Evolutionary conservation across 768 basidiomycete species (phyloP).

Genomic region (Lentinus brumalis): DNA sequence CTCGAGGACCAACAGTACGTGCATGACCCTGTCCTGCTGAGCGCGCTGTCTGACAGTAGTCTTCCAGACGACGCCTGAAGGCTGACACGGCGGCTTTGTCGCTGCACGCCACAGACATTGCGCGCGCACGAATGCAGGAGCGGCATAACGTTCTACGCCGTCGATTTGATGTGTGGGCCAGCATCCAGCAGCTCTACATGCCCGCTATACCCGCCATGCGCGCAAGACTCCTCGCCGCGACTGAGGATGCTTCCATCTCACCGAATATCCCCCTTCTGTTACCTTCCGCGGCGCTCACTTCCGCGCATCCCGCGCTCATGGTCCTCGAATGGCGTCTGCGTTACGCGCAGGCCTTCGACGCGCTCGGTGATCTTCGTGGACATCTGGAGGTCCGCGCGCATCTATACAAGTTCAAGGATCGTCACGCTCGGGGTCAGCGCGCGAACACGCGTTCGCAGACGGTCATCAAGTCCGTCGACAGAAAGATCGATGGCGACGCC

Average conservation of each 20-base stretch:
- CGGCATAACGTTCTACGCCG: background rate
- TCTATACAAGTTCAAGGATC: conserved; percentile 5
- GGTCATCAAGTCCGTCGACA: background rate
- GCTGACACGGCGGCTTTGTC: background rate
- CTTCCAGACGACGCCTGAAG: background rate
- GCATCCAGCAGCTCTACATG: background rate
- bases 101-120: background rate
- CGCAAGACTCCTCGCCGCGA: background rate
- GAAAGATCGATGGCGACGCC: background rate
- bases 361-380: conserved; percentile 5
- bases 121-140: background rate
- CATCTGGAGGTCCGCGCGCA: background rate
- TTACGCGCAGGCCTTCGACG: conserved; percentile 4
- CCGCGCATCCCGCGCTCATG: background rate
- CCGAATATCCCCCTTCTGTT: conserved; percentile 4
- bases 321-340: conserved; percentile 2
- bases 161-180: background rate
- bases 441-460: conserved; percentile 2
- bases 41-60: background rate
- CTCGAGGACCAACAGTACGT: background rate
- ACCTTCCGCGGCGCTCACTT: background rate
- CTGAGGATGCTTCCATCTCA: background rate
- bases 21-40: no score
- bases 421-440: background rate
- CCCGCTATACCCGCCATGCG: background rate